Evolutionary conservation across 2,329 filamentous ascomycete species (phyloP).

Genomic region (Beauveria varroae): DNA sequence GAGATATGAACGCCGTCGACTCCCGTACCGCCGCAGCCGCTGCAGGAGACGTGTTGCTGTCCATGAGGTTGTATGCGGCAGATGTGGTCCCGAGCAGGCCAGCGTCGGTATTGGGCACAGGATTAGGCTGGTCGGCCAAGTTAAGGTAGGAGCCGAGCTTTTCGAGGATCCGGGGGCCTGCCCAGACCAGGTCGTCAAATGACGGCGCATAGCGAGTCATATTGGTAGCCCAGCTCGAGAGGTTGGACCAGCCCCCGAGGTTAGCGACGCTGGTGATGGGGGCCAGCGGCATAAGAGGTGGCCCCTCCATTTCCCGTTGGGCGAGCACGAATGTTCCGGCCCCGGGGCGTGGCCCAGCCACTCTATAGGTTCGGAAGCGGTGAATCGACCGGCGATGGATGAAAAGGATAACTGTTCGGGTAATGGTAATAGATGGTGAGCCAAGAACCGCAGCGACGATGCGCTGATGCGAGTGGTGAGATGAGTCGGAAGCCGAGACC

Average conservation of each 20-base stretch:
- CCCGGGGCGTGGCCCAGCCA: slow-evolving; percentile 3
- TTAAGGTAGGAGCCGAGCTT: slow-evolving; percentile 58
- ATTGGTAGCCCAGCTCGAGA: slow-evolving; percentile 51
- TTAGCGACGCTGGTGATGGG: neutral
- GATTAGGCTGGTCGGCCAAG: slow-evolving; percentile 52
- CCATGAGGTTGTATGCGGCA: slow-evolving; percentile 24
- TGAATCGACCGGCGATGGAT: neutral
- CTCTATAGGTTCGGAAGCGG: neutral
- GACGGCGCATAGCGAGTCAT: slow-evolving; percentile 55
- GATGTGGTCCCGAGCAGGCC: slow-evolving; percentile 16
- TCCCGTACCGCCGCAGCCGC: slow-evolving; percentile 10
- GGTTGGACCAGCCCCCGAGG: slow-evolving; percentile 40
- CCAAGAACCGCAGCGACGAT: neutral
- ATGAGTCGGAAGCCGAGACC: neutral
- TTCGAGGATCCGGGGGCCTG: slow-evolving; percentile 62
- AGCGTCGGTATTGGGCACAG: slow-evolving; percentile 34
- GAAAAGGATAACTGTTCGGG: neutral
- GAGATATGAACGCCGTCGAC: slow-evolving; percentile 37
- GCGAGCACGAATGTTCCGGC: neutral
- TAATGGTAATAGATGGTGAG: neutral
- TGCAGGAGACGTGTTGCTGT: slow-evolving; percentile 8
- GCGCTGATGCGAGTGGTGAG: slow-evolving; percentile 6
- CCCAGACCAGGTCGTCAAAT: slow-evolving; percentile 60
- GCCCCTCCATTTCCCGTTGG: slow-evolving; percentile 3
- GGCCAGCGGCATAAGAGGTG: neutral